phyloP scores from a whole-genome alignment of 2,329 filamentous ascomycete species.

The Sporothrix globosa region DNA sequence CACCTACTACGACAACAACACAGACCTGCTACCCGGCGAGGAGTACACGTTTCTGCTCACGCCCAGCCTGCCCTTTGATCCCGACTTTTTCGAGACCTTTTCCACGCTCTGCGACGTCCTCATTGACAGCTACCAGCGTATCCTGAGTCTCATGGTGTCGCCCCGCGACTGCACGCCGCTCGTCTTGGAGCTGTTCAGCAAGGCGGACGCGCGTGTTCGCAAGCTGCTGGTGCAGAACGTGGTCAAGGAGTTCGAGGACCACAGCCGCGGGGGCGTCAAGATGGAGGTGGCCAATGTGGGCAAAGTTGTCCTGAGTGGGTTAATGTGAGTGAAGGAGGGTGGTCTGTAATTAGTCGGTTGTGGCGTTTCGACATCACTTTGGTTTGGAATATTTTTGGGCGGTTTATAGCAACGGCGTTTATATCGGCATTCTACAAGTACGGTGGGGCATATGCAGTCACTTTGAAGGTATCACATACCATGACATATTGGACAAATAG shows the following conservation, averaged over 20 bases:
- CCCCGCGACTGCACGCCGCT: constrained; percentile 70
- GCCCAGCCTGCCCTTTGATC: constrained; percentile 91
- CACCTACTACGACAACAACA: constrained; percentile 60
- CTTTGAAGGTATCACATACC: background rate
- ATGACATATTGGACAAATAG: background rate
- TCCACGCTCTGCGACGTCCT: constrained; percentile 92
- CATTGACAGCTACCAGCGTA: constrained; percentile 84
- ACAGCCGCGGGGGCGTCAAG: constrained; percentile 73
- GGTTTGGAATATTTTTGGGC: background rate
- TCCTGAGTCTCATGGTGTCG: constrained; percentile 74
- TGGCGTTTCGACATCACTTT: background rate
- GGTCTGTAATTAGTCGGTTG: background rate
- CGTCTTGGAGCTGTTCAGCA: constrained; percentile 83
- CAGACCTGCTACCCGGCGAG: constrained; percentile 75
- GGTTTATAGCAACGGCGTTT: constrained; percentile 10
- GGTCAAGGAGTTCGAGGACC: constrained; percentile 91
- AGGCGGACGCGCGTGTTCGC: constrained; percentile 81
- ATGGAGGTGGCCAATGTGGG: constrained; percentile 81
- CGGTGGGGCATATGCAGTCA: background rate
- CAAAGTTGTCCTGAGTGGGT: constrained; percentile 83
- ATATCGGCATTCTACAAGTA: background rate
- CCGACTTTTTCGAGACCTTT: constrained; percentile 96
- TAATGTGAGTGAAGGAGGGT: constrained; percentile 59
- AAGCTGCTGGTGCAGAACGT: constrained; percentile 88
- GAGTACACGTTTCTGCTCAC: constrained; percentile 88